Base-by-base conservation (phyloP, 1,284 basidiomycete genomes). In the Malassezia caprae region DNA sequence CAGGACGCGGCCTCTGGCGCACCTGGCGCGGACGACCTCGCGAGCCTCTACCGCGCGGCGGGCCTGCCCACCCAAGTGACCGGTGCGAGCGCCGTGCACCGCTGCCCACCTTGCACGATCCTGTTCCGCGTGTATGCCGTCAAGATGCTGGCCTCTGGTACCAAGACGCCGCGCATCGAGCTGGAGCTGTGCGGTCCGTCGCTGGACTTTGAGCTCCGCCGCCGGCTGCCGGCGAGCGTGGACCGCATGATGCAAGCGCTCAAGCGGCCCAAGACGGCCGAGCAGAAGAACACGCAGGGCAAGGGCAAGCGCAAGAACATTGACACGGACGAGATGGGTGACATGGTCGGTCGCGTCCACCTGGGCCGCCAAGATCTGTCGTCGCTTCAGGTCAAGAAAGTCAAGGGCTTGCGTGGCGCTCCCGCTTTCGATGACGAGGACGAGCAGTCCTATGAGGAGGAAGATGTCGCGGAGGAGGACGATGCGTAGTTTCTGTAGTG, bases 281-380 rank as follows among this genome's bases (percentile, higher is more conserved):
- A 89, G 78, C 62, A 72, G 63, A 65, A 62, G 62, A 72, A 64
- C 58, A 80, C 80, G 63, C 88, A 88, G 78, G 72, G 72, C 53
- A 90, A 88, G 81, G 82, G 82, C 77, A 90, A 89, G 82, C 96
- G 96, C 76, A 77, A 78, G 68, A 78, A 78, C 58, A 76, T 91
- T 75, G 90, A 94, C 78, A 88, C 90, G 61, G 93, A 98, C 78
- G 89, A 90, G 76, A 96, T 96, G 93, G 93, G 93, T 55, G 90
- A 98, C 76, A 77, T 91, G 77, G 82, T 93, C 62, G 93, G 91
- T 44, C 80, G 84, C 58, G 82, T 98, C 49, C 93, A 96, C 76
- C 76, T 98, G 44, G 88, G 80, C 54, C 87, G 83, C 76, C 93
- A 99, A 79, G 89, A 98, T 76, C 76, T 99, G 64, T 77, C 73